Evolutionary conservation across 1,284 basidiomycete species (phyloP), one percentile per base, ranked within the genome.

Genomic region (Caloboletus firmus): DNA sequence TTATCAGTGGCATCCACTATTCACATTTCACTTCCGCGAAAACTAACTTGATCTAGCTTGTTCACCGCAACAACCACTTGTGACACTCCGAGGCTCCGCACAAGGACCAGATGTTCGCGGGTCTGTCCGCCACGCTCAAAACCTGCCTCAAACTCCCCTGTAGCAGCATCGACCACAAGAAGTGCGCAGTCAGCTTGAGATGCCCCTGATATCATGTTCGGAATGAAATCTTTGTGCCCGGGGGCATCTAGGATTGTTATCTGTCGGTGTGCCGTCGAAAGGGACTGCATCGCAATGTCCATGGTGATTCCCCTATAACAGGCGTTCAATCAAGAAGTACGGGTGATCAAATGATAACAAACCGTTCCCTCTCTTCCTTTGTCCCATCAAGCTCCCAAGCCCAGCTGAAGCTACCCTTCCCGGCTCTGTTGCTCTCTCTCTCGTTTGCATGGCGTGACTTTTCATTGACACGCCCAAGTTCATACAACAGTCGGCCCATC

Each of bases 121-220:
- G 95, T 99, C 76, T 99, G 96, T 1, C 96, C 96, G 30, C 93
- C 93, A 15, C 89, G 81, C 41, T 94, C 88, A 64, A 99, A 99
- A 1, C 96, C 96, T 22, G 93, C 88, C 72, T 99, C 96, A 61
- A 99, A 99, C 63, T 95, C 95, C 22, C 96, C 96, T 1, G 80
- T 85, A 4, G 87, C 79, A 8, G 95, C 89, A 70, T 98, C 97
- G 20, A 99, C 85, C 6, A 99, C 96, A n/a, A 99, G 82, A 5
- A 99, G 74, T 1, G 96, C 95, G 35, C 93, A 94, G 64, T 99
- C 96, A 0, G 97, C 97, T 73, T 98, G 96, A 0, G 95, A 88
- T 2, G 96, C 96, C 2, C 96, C 96, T 0, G 93, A 96, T 55
- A 99, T 99, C 97, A 99, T 99, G 68, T 98, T 98, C 0, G 97